Percentiles rank a stretch among this genome's conserved stretches.
Conservation (phyloP, 2,329 filamentous ascomycete species). For the Aspergillus pseudoterreus region DNA sequence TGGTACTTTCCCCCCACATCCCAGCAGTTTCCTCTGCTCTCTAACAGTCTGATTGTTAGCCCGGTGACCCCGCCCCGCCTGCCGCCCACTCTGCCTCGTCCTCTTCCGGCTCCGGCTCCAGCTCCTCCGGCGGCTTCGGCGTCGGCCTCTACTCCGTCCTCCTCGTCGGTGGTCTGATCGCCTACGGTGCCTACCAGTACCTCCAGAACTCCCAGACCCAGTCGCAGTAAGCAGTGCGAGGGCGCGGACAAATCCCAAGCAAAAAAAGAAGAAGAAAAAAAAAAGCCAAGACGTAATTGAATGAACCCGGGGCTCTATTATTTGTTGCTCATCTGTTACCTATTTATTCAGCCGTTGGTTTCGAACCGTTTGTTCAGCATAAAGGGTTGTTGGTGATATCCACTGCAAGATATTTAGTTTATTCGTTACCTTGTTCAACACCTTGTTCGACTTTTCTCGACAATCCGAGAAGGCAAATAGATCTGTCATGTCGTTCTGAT, state of each 20-base stretch:
- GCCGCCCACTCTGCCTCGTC: slow-evolving; percentile 49
- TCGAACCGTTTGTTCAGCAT: not conserved
- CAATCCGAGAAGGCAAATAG: not conserved
- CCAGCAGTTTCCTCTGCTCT: not conserved
- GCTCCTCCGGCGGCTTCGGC: slow-evolving; percentile 53
- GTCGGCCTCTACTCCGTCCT: slow-evolving; percentile 78
- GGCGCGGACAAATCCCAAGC: slow-evolving; percentile 1
- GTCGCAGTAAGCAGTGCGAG: slow-evolving; percentile 19
- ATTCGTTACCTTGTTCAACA: not conserved
- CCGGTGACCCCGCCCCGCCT: slow-evolving; percentile 75
- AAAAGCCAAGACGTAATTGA: slow-evolving; percentile 1
- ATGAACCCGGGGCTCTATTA: not conserved
- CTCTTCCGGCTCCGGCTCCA: slow-evolving; percentile 31
- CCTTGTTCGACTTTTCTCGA: not conserved
- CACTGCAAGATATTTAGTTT: not conserved
- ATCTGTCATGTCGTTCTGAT: not conserved
- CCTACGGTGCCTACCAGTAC: slow-evolving; percentile 84
- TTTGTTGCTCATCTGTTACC: not conserved
- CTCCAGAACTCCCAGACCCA: slow-evolving; percentile 51
- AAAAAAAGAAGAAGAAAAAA: not conserved
- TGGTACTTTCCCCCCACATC: slow-evolving; percentile 50
- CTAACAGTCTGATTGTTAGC: slow-evolving; percentile 33
- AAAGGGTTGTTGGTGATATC: not conserved
- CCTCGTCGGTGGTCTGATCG: slow-evolving; percentile 69
- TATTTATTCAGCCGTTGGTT: not conserved